These are phyloP conservation scores for Amniculicola lignicola DNA, from an alignment of 495 filamentous ascomycete genomes.

Conservation along the genomic window DNA sequence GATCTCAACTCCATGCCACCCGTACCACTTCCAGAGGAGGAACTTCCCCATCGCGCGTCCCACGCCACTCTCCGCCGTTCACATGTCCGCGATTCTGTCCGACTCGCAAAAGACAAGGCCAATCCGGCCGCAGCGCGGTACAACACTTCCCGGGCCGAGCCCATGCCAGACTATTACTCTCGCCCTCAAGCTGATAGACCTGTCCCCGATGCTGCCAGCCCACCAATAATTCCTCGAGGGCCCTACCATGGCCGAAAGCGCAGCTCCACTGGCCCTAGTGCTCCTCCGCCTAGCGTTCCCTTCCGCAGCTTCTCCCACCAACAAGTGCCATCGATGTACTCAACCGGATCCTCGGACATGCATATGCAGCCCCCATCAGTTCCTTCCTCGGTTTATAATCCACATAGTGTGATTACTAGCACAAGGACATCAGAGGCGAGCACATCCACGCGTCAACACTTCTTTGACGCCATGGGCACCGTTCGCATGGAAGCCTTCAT, in stretches of 20 bases:
- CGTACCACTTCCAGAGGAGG: conserved; percentile 23
- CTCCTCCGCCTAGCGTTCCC: conserved; percentile 54
- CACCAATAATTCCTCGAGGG: conserved; percentile 77
- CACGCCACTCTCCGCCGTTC: conserved; percentile 49
- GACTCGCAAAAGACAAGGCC: conserved; percentile 77
- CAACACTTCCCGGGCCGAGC: conserved; percentile 33
- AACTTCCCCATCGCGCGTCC: conserved; percentile 3
- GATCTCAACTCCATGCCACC: conserved; percentile 29
- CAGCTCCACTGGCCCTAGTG: conserved; percentile 73
- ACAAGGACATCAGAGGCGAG: conserved; percentile 36
- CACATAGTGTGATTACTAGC: conserved; percentile 28
- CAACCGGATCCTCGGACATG: conserved; percentile 33
- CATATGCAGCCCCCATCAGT: conserved; percentile 34
- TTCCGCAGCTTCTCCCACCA: conserved; percentile 74
- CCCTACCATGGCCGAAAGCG: conserved; percentile 71
- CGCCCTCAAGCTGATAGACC: conserved; percentile 19
- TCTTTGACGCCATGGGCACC: conserved; percentile 79
- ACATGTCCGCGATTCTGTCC: conserved; percentile 85
- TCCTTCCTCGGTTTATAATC: conserved; percentile 35
- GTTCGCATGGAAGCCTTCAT: conserved; percentile 97
- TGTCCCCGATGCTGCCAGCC: conserved; percentile 55
- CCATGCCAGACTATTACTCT: conserved; percentile 33
- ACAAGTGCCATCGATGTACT: conserved; percentile 43
- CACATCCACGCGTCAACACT: conserved; percentile 49
- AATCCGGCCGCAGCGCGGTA: conserved; percentile 44